These are phyloP conservation scores for Pouteria campechiana DNA, from an alignment of 179 eudicot genomes.

Conservation along the genomic window DNA sequence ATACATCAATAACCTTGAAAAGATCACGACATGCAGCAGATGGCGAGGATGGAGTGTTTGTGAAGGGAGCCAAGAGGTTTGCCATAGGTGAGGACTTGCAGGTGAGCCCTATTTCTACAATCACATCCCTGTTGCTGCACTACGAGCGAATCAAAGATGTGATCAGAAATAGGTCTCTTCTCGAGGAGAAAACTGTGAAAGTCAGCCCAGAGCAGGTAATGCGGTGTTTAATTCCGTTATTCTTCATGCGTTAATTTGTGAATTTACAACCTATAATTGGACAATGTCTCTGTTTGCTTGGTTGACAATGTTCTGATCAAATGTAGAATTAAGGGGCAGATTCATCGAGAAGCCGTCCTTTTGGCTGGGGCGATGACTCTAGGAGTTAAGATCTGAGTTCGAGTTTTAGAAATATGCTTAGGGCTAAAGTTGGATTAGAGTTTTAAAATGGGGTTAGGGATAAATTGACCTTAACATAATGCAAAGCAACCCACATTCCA, in stretches of 20 bases:
- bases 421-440: too few species aligned
- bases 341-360: too few species aligned
- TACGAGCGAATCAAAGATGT: neutral
- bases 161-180: too few species aligned
- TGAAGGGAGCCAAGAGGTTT: neutral
- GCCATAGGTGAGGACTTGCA: conserved; percentile 1
- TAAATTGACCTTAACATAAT: too few species aligned
- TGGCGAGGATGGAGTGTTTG: neutral
- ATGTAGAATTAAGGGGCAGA: too few species aligned
- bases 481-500: too few species aligned
- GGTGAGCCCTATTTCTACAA: neutral
- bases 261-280: neutral
- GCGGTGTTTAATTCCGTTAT: neutral
- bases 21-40: neutral
- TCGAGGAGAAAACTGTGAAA: neutral
- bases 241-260: neutral
- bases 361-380: too few species aligned
- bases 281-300: too few species aligned
- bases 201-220: conserved; percentile 2
- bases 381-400: too few species aligned
- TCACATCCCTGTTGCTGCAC: neutral
- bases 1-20: neutral
- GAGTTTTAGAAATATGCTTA: too few species aligned
- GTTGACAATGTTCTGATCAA: too few species aligned
- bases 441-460: too few species aligned